Base-by-base conservation (phyloP, 163 green algal species). In the Prototheca wickerhamii region DNA sequence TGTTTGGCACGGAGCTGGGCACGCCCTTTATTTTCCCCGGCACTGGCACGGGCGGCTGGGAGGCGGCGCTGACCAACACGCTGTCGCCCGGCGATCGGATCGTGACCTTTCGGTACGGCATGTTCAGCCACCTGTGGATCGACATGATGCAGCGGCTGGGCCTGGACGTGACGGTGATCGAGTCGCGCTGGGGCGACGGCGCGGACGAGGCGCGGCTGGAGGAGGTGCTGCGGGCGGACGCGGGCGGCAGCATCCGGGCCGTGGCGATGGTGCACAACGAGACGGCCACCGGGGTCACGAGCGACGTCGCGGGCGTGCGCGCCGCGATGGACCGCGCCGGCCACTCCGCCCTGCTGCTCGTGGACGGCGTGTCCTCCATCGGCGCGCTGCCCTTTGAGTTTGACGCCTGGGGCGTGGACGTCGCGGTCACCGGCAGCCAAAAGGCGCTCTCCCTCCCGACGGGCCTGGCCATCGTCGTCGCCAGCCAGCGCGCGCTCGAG, bases 261-360 rank as follows among this genome's bases (percentile, higher is more conserved):
- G 91, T 98, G 28, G 77, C 80, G 31, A 85, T 97, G 18, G 92
- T 98, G 37, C 92, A 98, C 81, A 98, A 98, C 64, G 92, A 98
- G 75, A 98, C 92, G 2, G 92, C 92, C 8, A 98, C 92, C 20
- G 92, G 90, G 40, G 86, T 95, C 25, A 97, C 86, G 21, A 82
- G 67, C 25, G 86, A 96, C 76, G 84, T 96, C 30, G 69, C 42
- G 42, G 78, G 74, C 57, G 76, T 68, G 31, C 2, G 58, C 23
- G 67, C 77, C 30, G 83, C 84, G 2, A 90, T 97, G 77, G 86
- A 98, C 61, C 75, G 69, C 2, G 70, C 64, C 7, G 66, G 60
- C 56, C 91, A 98, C 76, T 88, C 88, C 17, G 91, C 92, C 2
- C 78, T 98, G 73, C 82, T 98, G 46, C 70, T 98, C 73, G 88